Base-by-base conservation (phyloP, 2,329 filamentous ascomycete species). In the Xylaria sp. region DNA sequence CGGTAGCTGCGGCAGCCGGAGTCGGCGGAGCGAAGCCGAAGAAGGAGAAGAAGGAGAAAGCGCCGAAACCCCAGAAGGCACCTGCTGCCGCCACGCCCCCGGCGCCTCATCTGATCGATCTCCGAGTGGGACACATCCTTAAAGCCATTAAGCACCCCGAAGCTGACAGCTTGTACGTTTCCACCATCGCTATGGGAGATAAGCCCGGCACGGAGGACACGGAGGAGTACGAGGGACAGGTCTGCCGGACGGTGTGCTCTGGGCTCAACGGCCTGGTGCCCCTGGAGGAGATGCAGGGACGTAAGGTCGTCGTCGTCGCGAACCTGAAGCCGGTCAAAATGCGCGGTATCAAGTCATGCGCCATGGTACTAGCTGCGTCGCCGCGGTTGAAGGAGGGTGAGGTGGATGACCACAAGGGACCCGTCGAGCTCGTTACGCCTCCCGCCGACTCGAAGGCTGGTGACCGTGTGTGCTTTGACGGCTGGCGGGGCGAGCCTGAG, bases 291-390 rank as follows among this genome's bases (percentile, higher is more conserved):
- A 98, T 99, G 96, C 96, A 99, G 82, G 90, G 91, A 78, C 93
- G 96, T 81, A 97, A 97, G 84, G 93, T 99, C 70, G 89, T 99
- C 39, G 93, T 96, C 0, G 95, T 99, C 25, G 97, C 94, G 87
- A 99, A 99, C 83, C 89, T 99, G 75, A 99, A 99, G 87, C 96
- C 96, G 60, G 96, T 98, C 81, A 99, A 97, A 82, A 99, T 99
- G 96, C 93, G 96, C 73, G 96, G 96, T 74, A 87, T 90, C 84
- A 89, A 89, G 84, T 90, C 88, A 2, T 88, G 84, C 74, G 88
- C 78, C 78, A 98, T 99, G 96, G 96, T 99, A 18, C 88, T 99
- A 48, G 96, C 96, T 10, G 96, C 96, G 2, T 97, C 94, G 20
- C 96, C 95, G n/a, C 87, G 87, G 69, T 81, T 92, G 57, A 90